phyloP scores from a whole-genome alignment of 495 filamentous ascomycete species.

The Annulohypoxylon maeteangense region DNA sequence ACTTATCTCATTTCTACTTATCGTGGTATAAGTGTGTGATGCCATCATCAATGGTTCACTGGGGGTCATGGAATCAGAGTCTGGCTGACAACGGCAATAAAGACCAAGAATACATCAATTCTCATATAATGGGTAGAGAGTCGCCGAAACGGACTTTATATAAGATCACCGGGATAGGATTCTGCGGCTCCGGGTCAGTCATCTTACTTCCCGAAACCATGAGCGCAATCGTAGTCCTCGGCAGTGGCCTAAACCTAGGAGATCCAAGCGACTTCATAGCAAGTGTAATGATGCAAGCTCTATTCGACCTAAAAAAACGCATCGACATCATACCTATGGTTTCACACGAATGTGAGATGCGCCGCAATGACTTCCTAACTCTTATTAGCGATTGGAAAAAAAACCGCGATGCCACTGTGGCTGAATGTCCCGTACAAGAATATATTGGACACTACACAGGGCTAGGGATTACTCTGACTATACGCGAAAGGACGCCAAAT shows the following conservation, averaged over 20 bases:
- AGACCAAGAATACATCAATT: background rate
- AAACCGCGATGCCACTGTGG: background rate
- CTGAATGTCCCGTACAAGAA: background rate
- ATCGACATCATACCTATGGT: constrained; percentile 1
- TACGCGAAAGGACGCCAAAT: background rate
- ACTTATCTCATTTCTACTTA: background rate
- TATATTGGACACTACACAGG: background rate
- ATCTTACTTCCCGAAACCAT: background rate
- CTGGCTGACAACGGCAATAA: background rate
- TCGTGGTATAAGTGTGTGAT: constrained; percentile 1
- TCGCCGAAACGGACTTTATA: background rate
- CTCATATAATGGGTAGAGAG: background rate
- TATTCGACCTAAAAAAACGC: background rate
- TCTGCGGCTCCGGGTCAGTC: background rate
- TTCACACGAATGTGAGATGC: background rate
- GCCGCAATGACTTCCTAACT: background rate
- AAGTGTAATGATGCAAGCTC: background rate
- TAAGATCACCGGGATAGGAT: constrained; percentile 1
- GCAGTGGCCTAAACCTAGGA: background rate
- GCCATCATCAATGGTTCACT: constrained; percentile 3
- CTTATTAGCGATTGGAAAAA: background rate
- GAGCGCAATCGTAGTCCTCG: constrained; percentile 1
- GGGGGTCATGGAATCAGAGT: background rate
- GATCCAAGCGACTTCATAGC: constrained; percentile 1
- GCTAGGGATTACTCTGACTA: background rate